Conservation (phyloP, 768 basidiomycete genomes). For the Leccinum subgranulosum region DNA sequence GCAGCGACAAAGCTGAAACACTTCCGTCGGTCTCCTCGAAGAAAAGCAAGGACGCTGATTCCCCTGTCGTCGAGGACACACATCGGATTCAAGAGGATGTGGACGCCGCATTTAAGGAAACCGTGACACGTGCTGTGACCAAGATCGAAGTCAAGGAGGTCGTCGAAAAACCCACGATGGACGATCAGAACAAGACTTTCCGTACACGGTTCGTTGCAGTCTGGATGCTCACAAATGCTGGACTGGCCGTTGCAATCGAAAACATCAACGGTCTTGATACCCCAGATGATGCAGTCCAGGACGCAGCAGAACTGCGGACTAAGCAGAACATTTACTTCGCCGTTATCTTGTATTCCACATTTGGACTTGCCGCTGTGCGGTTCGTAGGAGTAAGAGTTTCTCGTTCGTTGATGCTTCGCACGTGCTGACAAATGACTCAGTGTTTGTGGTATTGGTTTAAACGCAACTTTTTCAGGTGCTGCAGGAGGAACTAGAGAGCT, state of each 20-base stretch:
- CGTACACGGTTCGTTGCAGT: conserved; percentile 80
- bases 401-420: background rate
- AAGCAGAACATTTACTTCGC: conserved; percentile 69
- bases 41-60: conserved; percentile 72
- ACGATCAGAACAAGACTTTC: conserved; percentile 92
- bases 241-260: conserved; percentile 69
- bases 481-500: conserved; percentile 59
- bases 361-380: conserved; percentile 65
- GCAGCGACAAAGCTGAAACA: conserved; percentile 90
- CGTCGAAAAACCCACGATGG: conserved; percentile 76
- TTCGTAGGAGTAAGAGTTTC: conserved; percentile 65
- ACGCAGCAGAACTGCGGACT: conserved; percentile 38
- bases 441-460: conserved; percentile 82
- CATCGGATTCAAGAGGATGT: conserved; percentile 83
- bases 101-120: conserved; percentile 88
- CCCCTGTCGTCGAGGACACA: conserved; percentile 81
- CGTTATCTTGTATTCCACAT: conserved; percentile 79
- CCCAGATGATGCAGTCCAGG: conserved; percentile 34
- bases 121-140: conserved; percentile 82
- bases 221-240: conserved; percentile 78
- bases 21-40: conserved; percentile 86
- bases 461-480: conserved; percentile 79
- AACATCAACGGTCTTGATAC: conserved; percentile 64
- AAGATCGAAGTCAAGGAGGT: conserved; percentile 65
- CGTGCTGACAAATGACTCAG: conserved; percentile 34